Evolutionary conservation across 1,139 yeast genomes (phyloP).

Genomic region (Magnusiomyces suaveolens): DNA sequence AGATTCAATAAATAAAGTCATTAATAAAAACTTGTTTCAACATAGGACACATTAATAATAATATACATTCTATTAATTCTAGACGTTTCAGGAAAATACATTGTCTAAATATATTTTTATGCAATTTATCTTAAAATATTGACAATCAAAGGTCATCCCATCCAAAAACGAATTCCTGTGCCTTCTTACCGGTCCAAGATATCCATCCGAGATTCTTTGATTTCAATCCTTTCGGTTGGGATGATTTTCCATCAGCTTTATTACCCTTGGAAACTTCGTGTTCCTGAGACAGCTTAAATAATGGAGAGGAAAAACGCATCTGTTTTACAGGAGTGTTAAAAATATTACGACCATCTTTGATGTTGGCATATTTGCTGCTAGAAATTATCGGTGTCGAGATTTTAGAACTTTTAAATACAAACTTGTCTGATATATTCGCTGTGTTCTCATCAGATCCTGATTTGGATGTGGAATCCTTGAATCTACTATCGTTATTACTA

Average conservation of each 20-base stretch:
- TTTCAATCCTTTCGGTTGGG: slow-evolving; percentile 10
- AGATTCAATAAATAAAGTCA: too few species aligned
- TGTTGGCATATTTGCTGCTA: slow-evolving; percentile 19
- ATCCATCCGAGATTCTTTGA: slow-evolving; percentile 26
- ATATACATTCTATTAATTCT: neutral
- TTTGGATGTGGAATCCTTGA: slow-evolving; percentile 3
- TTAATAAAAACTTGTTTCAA: neutral
- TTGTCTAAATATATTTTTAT: slow-evolving; percentile 27
- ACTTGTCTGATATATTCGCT: neutral
- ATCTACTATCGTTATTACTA: slow-evolving; percentile 1
- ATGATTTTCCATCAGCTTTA: slow-evolving; percentile 7
- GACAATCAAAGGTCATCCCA: slow-evolving; percentile 41
- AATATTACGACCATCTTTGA: slow-evolving; percentile 25
- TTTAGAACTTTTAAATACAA: slow-evolving; percentile 17
- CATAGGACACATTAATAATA: too few species aligned
- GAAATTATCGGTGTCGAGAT: slow-evolving; percentile 25
- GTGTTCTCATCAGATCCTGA: neutral
- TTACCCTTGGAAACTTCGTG: slow-evolving; percentile 2
- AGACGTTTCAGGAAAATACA: too few species aligned
- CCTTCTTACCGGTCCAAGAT: slow-evolving; percentile 30
- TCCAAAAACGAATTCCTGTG: slow-evolving; percentile 40
- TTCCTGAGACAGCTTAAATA: slow-evolving; percentile 10
- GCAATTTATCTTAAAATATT: slow-evolving; percentile 16
- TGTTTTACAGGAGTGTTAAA: slow-evolving; percentile 19
- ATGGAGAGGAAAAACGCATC: slow-evolving; percentile 13